Evolutionary conservation across 148 eudicot genomes (phyloP).

Genomic region (Fallopia convolvulus): DNA sequence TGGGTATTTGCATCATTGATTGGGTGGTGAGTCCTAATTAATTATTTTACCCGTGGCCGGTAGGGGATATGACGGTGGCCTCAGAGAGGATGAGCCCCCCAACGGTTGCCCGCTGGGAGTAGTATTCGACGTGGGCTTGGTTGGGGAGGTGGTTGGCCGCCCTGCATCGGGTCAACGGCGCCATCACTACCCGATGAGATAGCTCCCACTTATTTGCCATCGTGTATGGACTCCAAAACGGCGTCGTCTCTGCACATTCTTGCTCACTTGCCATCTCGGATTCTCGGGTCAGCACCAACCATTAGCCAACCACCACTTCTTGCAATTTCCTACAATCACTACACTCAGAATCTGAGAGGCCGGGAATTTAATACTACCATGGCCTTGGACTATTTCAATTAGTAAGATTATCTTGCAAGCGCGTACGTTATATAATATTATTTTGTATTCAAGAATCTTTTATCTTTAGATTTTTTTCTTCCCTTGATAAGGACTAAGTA

Average conservation of each 20-base stretch:
- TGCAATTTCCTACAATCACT: neutral
- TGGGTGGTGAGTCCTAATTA: neutral
- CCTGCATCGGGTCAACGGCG: constrained; percentile 31
- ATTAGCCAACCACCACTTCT: neutral
- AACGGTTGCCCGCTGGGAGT: constrained; percentile 33
- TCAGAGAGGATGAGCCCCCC: constrained; percentile 32
- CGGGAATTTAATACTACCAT: neutral
- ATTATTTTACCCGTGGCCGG: constrained; percentile 8
- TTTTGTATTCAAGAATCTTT: neutral
- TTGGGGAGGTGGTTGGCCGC: constrained; percentile 23
- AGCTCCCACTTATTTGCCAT: constrained; percentile 45
- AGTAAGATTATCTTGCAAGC: neutral
- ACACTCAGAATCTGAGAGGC: neutral
- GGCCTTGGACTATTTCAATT: neutral
- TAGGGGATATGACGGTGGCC: constrained; percentile 26
- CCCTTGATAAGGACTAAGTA: too few relatives aligned
- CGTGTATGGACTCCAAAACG: constrained; percentile 42
- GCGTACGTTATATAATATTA: neutral
- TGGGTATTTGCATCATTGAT: neutral
- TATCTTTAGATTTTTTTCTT: neutral
- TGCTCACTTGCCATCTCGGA: constrained; percentile 1
- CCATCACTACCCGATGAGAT: constrained; percentile 48
- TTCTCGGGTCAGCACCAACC: neutral
- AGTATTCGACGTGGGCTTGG: constrained; percentile 26
- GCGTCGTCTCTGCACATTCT: constrained; percentile 4